These are phyloP conservation scores for Combretum micranthum DNA, from an alignment of 345 rosid species.

Conservation along the genomic window DNA sequence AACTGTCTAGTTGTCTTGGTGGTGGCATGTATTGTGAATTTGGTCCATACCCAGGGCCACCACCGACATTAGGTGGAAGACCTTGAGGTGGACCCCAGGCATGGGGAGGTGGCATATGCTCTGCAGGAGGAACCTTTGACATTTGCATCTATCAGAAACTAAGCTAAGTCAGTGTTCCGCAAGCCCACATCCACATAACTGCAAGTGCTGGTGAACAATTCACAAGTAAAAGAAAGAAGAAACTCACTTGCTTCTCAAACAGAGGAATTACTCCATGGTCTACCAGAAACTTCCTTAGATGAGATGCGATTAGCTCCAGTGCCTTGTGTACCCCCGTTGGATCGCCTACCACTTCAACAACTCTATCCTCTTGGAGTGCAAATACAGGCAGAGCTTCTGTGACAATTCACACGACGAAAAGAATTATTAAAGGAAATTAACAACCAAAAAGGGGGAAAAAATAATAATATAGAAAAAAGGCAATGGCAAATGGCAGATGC, in stretches of 20 bases:
- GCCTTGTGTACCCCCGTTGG: conserved; percentile 80
- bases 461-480: neutral
- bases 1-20: conserved; percentile 67
- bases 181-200: no score
- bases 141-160: conserved; percentile 57
- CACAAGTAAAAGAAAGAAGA: conserved; percentile 9
- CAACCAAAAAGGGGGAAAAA: neutral
- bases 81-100: conserved; percentile 94
- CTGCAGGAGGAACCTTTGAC: conserved; percentile 58
- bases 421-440: neutral
- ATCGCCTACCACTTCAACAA: conserved; percentile 90
- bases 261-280: conserved; percentile 87
- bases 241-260: conserved; percentile 79
- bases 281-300: conserved; percentile 91
- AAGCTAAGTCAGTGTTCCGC: no score
- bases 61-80: conserved; percentile 56
- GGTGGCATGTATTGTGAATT: conserved; percentile 83
- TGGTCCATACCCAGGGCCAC: conserved; percentile 66
- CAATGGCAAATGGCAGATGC: no score
- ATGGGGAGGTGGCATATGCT: conserved; percentile 86
- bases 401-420: conserved; percentile 17
- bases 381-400: conserved; percentile 92
- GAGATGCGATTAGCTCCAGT: conserved; percentile 90
- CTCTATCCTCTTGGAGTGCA: conserved; percentile 98
- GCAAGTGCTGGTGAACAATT: neutral